Evolutionary conservation across 768 basidiomycete species (phyloP), one percentile per base, ranked within the genome.

Genomic region (Kwoniella shandongensis): DNA sequence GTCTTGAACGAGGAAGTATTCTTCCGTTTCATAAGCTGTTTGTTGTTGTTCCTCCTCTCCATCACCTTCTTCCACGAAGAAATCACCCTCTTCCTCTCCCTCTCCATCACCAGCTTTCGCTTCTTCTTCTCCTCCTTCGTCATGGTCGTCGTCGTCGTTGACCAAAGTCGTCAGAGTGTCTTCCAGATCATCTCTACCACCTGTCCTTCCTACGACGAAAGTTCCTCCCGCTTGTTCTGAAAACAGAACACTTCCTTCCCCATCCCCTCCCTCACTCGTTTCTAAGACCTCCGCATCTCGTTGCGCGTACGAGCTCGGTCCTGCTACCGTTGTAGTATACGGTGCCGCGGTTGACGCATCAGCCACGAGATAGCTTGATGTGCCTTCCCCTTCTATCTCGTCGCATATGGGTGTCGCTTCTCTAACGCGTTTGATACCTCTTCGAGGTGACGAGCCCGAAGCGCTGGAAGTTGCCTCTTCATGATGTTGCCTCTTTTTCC

Each of bases 161-260:
- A n/a, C 41, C 8, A n/a, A 8, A 5, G n/a, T 23, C n/a, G 17
- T 23, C 41, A 42, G 41, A 5, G 17, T 23, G 12, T 25, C 44
- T 18, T 45, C 53, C 13, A 44, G 26, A 11, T 12, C 18, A 35
- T 54, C 18, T 27, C 26, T 18, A 17, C 27, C 10, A n/a, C 51
- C 51, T 36, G 45, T 52, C 29, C 38, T 51, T 32, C 29, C 47
- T 26, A 22, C 32, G 6, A 6, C 7, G 6, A 13, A 32, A 6
- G 13, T 6, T 32, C 6, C 26, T 53, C 51, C 57, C 18, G 51
- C 23, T 29, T 53, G 50, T 42, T 59, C 57, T 2, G 57, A 59
- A 22, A 59, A 59, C 38, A 59, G 18, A 1, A 59, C 51, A 41
- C 57, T 59, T 18, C 36, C 51, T 53, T 58, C 56, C n/a, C 44